phyloP scores from a whole-genome alignment of 1,284 basidiomycete genomes.

The Ustilago nuda region DNA sequence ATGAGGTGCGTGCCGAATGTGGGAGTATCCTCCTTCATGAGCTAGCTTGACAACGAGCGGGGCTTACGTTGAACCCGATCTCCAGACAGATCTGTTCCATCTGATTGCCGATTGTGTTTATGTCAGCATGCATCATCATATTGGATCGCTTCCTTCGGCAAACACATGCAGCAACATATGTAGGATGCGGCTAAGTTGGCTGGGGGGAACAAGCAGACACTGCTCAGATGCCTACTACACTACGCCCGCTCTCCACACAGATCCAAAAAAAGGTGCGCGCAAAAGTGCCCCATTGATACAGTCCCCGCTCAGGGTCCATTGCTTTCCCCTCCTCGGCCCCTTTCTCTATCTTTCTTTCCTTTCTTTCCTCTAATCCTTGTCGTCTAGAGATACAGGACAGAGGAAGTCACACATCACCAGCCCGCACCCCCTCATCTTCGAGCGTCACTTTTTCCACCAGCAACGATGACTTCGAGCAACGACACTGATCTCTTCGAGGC shows the following conservation, averaged over 20 bases:
- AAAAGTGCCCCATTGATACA: not conserved
- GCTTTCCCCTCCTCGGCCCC: not conserved
- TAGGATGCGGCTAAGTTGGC: constrained; percentile 14
- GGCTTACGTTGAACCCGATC: too few species aligned
- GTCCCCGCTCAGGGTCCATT: constrained; percentile 7
- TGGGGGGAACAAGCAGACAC: constrained; percentile 1
- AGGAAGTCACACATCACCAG: not conserved
- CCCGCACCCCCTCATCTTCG: not conserved
- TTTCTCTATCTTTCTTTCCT: not conserved
- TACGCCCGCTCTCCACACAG: constrained; percentile 11
- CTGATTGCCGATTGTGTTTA: too few species aligned
- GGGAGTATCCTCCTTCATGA: too few species aligned
- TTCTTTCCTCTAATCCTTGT: not conserved
- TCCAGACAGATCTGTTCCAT: too few species aligned
- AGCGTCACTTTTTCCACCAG: not conserved
- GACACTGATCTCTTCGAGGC: constrained; percentile 36
- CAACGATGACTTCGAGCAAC: constrained; percentile 31
- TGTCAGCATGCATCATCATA: too few species aligned
- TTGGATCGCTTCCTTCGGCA: too few species aligned
- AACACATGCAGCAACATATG: constrained; percentile 4
- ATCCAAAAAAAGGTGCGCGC: constrained; percentile 1
- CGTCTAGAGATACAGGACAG: not conserved
- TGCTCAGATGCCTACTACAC: constrained; percentile 2
- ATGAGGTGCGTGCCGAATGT: too few species aligned
- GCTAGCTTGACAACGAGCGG: too few species aligned